These are phyloP conservation scores for Bidens hawaiensis DNA, from an alignment of 140 eudicot genomes.

Conservation along the genomic window DNA sequence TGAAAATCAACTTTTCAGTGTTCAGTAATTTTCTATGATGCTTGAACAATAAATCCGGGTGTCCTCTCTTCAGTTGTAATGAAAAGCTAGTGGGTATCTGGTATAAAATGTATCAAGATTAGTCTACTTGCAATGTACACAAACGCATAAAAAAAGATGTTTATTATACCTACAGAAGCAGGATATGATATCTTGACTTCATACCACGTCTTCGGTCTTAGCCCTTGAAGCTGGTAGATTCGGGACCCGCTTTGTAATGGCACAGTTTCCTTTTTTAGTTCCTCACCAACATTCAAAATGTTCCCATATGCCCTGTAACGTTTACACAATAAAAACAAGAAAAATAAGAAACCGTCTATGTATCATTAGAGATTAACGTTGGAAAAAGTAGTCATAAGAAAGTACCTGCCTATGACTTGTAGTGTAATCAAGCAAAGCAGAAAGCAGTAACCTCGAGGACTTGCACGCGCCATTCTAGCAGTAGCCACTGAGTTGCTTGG, in stretches of 20 bases:
- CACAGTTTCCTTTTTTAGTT: slow-evolving; percentile 57
- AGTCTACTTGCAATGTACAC: not conserved
- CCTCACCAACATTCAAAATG: slow-evolving; percentile 60
- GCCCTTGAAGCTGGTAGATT: slow-evolving; percentile 61
- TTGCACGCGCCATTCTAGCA: slow-evolving; percentile 25
- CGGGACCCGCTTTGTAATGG: slow-evolving; percentile 48
- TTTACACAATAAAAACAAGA: slow-evolving; percentile 11
- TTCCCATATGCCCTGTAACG: slow-evolving; percentile 37
- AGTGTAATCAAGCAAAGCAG: slow-evolving; percentile 29
- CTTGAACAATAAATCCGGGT: slow-evolving; percentile 30
- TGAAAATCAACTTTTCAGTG: slow-evolving; percentile 82
- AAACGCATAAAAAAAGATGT: not conserved
- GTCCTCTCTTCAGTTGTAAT: slow-evolving; percentile 47
- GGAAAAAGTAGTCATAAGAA: slow-evolving; percentile 11
- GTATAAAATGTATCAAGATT: not conserved
- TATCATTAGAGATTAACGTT: not conserved
- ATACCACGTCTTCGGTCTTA: slow-evolving; percentile 59
- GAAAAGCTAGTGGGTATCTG: slow-evolving; percentile 90
- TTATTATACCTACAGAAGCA: slow-evolving; percentile 80
- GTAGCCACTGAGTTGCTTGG: not conserved
- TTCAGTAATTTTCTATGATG: slow-evolving; percentile 71
- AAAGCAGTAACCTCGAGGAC: slow-evolving; percentile 15
- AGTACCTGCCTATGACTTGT: slow-evolving; percentile 26
- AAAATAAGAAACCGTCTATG: not conserved
- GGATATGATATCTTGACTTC: slow-evolving; percentile 99